Conservation (phyloP, 2,329 filamentous ascomycete genomes). For the Rhytidhysteron rufulum region DNA sequence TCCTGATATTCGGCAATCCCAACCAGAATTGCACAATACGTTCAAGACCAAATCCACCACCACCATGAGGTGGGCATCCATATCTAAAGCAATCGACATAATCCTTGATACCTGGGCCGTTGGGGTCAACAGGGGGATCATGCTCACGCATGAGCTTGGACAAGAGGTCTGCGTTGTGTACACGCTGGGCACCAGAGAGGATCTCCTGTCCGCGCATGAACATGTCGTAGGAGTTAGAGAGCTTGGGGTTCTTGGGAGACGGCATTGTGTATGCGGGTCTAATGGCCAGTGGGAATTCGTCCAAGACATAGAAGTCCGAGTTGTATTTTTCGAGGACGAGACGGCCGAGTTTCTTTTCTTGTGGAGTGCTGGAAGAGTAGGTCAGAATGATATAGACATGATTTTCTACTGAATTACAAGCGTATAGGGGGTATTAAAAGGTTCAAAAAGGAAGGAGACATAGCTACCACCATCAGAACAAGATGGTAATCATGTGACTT, state of each 20-base stretch:
- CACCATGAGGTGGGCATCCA: conserved; percentile 61
- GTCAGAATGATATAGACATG: conserved; percentile 8
- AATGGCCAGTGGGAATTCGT: conserved; percentile 88
- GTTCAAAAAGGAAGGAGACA: conserved; percentile 2
- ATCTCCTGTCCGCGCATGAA: conserved; percentile 70
- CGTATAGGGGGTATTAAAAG: background rate
- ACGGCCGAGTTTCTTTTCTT: conserved; percentile 84
- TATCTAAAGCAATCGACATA: conserved; percentile 63
- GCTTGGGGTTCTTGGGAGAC: conserved; percentile 44
- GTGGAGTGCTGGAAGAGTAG: conserved; percentile 54
- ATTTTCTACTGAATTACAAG: no score
- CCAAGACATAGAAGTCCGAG: conserved; percentile 94
- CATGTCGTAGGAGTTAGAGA: conserved; percentile 64
- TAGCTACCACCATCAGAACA: conserved; percentile 3
- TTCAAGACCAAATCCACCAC: conserved; percentile 63
- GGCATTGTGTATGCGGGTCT: conserved; percentile 92
- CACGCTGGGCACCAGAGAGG: conserved; percentile 64
- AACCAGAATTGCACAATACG: conserved; percentile 65
- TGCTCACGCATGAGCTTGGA: conserved; percentile 56
- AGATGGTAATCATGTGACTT: no score
- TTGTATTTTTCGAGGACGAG: conserved; percentile 84
- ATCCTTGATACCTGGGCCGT: conserved; percentile 57
- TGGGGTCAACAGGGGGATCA: conserved; percentile 54
- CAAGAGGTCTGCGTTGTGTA: conserved; percentile 58
- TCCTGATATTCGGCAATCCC: conserved; percentile 59